These are phyloP conservation scores for Bifiguratus adelaidae DNA, from an alignment of 192 early-diverging fungal genomes.

Conservation along the genomic window DNA sequence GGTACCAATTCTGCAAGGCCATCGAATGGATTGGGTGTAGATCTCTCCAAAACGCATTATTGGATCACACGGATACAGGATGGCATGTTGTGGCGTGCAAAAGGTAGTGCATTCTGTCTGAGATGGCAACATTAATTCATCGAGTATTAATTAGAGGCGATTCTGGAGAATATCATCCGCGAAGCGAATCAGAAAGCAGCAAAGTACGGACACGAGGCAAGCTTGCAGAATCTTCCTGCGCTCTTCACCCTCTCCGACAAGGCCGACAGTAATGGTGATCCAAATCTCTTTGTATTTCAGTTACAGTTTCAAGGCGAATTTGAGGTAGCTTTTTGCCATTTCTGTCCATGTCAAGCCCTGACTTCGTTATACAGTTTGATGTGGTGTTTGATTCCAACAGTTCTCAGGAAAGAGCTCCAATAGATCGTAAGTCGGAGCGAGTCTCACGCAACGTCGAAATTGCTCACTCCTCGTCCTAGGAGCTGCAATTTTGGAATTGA, in stretches of 20 bases:
- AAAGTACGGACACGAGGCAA: slow-evolving; percentile 5
- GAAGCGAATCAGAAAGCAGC: slow-evolving; percentile 5
- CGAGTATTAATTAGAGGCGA: slow-evolving; percentile 11
- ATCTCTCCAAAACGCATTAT: slow-evolving; percentile 23
- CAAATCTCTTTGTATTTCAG: slow-evolving; percentile 53
- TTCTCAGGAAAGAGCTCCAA: too few relatives aligned
- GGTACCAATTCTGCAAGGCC: neutral
- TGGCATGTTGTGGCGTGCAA: slow-evolving; percentile 48
- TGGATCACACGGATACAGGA: slow-evolving; percentile 18
- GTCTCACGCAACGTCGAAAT: too few relatives aligned
- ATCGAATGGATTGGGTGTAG: neutral
- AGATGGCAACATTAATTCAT: too few relatives aligned
- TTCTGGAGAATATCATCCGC: slow-evolving; percentile 16
- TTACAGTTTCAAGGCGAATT: slow-evolving; percentile 50
- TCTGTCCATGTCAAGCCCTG: neutral
- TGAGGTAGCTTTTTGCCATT: slow-evolving; percentile 28
- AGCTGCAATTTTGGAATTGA: too few relatives aligned
- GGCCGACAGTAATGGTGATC: slow-evolving; percentile 13
- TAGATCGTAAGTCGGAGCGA: too few relatives aligned
- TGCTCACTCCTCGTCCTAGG: too few relatives aligned
- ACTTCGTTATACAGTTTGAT: slow-evolving; percentile 32
- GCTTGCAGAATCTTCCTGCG: slow-evolving; percentile 1
- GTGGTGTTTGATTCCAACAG: slow-evolving; percentile 29
- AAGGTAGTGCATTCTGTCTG: slow-evolving; percentile 21
- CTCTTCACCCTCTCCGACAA: slow-evolving; percentile 17